Conservation (phyloP, 2,329 filamentous ascomycete genomes). For the Pezizomycotina sp. region DNA sequence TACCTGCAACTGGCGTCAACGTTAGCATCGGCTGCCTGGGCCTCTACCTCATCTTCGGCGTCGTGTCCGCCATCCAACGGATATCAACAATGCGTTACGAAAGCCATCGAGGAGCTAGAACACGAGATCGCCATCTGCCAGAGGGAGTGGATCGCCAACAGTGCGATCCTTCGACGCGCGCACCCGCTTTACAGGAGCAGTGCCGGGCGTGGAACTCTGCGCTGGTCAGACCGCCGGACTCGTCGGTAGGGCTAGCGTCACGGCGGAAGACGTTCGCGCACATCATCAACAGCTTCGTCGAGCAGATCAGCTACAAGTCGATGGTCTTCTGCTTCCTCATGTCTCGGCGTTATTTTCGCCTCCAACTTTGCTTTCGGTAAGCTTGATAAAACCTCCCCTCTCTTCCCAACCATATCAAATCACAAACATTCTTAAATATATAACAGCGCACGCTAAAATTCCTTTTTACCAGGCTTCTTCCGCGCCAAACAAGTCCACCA, state of each 20-base stretch:
- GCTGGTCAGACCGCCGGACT: conserved; percentile 69
- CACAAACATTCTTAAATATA: background rate
- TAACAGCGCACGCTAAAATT: no score
- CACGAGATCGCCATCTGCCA: no score
- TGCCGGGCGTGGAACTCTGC: conserved; percentile 72
- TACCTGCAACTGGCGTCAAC: conserved; percentile 49
- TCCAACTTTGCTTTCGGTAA: conserved; percentile 41
- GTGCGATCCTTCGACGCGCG: conserved; percentile 48
- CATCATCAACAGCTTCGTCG: conserved; percentile 86
- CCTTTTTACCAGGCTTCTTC: conserved; percentile 9
- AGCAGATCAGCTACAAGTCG: conserved; percentile 73
- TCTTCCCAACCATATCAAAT: background rate
- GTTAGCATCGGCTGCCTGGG: conserved; percentile 40
- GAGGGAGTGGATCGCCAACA: conserved; percentile 57
- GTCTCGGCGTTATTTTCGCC: conserved; percentile 38
- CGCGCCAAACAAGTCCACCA: conserved; percentile 18
- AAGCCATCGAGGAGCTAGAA: conserved; percentile 53
- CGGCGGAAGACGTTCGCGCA: conserved; percentile 75
- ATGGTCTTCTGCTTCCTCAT: conserved; percentile 42
- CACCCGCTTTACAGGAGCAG: conserved; percentile 54
- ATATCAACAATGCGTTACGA: conserved; percentile 57
- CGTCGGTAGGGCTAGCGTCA: conserved; percentile 63
- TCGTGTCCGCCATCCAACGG: conserved; percentile 55
- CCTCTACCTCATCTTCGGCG: conserved; percentile 51
- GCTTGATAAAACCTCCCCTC: conserved; percentile 7